Percentiles rank a stretch among this genome's conserved stretches.
phyloP scores from a whole-genome alignment of 345 rosid species.

The Reutealis trisperma region DNA sequence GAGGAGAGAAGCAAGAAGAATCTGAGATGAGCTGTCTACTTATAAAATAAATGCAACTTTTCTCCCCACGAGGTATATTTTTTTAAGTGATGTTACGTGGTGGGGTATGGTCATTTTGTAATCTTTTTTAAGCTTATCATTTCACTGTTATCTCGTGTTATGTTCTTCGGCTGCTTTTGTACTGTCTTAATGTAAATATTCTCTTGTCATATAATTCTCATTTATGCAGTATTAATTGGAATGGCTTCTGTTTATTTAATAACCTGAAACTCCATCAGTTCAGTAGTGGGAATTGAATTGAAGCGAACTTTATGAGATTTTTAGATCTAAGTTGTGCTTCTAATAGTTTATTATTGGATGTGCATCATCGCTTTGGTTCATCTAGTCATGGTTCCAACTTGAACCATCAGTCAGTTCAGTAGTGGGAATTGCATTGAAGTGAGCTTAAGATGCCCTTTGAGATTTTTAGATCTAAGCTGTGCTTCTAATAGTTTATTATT shows the following conservation, averaged over 20 bases:
- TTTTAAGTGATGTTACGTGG: conserved; percentile 3
- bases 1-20: conserved; percentile 19
- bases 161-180: not conserved
- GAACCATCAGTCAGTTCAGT: too few relatives aligned
- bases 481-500: too few relatives aligned
- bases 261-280: not conserved
- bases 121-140: not conserved
- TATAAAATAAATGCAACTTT: conserved; percentile 19
- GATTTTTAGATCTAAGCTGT: not conserved
- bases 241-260: not conserved
- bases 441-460: not conserved
- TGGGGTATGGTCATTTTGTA: conserved; percentile 17
- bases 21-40: conserved; percentile 24
- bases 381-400: not conserved
- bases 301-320: not conserved
- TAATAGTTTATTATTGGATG: not conserved
- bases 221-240: not conserved
- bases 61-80: conserved; percentile 11
- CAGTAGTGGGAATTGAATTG: not conserved
- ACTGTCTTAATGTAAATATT: conserved; percentile 4
- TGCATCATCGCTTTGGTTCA: not conserved
- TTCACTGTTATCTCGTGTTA: not conserved
- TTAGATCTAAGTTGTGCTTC: not conserved
- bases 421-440: too few relatives aligned
- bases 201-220: not conserved